Evolutionary conservation across 495 filamentous ascomycete species (phyloP), one percentile per base, ranked within the genome.

Genomic region (Aspergillus carlsbadensis): DNA sequence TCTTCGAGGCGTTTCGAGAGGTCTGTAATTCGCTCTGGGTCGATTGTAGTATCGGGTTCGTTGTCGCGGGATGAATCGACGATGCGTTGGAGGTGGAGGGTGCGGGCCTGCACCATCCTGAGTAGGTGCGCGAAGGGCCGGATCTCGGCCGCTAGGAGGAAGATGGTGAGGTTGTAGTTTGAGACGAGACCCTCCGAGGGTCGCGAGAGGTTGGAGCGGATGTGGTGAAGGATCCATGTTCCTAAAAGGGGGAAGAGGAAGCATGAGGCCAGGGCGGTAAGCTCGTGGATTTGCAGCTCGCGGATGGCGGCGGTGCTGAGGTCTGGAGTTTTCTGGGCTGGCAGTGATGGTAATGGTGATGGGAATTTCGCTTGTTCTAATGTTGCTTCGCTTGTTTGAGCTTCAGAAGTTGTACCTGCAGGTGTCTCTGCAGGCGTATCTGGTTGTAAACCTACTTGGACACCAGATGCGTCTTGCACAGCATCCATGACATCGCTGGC

Each of bases 91-190:
- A 98, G 81, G 62, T 92, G 84, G n/a, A 94, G 68, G 1, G 90
- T 96, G 17, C 90, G 84, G 13, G 81, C 78, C 64, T 90, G 85
- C 18, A 95, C 78, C 52, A 97, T 81, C 65, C 85, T 89, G 54
- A 96, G 82, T 26, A 92, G 72, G 62, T 97, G 93, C 2, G 88
- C 81, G 48, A 88, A 63, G 2, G 95, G 94, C 2, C 87, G 83
- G 17, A 97, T 70, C 67, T 98, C 92, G 8, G 94, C 86, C 10
- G 90, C 92, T 7, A 96, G 80, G 10, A 96, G 75, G 70, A 97
- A 98, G 58, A 98, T 89, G n/a, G 88, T 91, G 47, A 98, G 80
- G 70, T 96, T 96, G 70, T 91, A 94, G 65, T 94, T 87, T 2
- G 91, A 95, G 14, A 97, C 88, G 13, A 96, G 76, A 2, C 90